Conservation (phyloP, 805 yeast genomes). For the Candida palmyrensis region DNA sequence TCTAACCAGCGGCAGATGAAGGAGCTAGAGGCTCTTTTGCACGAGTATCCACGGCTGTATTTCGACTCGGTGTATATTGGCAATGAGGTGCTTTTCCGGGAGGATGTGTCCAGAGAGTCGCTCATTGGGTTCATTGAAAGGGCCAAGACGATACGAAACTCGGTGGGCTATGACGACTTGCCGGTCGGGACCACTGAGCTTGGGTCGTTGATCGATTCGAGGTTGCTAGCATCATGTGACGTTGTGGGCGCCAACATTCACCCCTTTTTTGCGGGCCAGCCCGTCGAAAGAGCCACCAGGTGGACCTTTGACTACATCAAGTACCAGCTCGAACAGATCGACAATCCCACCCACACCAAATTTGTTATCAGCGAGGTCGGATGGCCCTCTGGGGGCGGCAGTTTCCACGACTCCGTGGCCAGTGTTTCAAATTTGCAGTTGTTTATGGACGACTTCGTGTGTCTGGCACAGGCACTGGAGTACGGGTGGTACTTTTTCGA, state of each 20-base stretch:
- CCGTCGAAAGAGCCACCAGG: conserved; percentile 39
- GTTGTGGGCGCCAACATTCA: conserved; percentile 59
- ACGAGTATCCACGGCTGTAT: conserved; percentile 36
- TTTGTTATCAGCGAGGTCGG: conserved; percentile 60
- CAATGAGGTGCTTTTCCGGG: conserved; percentile 55
- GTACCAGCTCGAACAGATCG: conserved; percentile 36
- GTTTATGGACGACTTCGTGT: conserved; percentile 50
- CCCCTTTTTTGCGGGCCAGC: conserved; percentile 62
- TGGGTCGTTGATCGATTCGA: conserved; percentile 39
- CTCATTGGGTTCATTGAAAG: conserved; percentile 39
- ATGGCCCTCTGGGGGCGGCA: conserved; percentile 68
- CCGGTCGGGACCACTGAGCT: conserved; percentile 63
- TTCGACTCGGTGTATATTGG: conserved; percentile 56
- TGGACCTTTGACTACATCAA: conserved; percentile 51
- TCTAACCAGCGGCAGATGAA: conserved; percentile 43
- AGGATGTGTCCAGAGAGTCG: conserved; percentile 36
- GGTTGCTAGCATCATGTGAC: conserved; percentile 42
- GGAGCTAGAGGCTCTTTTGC: conserved; percentile 38
- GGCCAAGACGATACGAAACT: conserved; percentile 32
- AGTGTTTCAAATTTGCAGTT: conserved; percentile 37
- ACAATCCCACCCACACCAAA: conserved; percentile 20
- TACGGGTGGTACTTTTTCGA: conserved; percentile 59
- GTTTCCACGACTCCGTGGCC: conserved; percentile 41
- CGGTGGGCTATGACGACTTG: conserved; percentile 27
- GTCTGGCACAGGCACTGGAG: conserved; percentile 31